Evolutionary conservation across 1,284 basidiomycete genomes (phyloP).

Genomic region (Mycosarcoma maydis): DNA sequence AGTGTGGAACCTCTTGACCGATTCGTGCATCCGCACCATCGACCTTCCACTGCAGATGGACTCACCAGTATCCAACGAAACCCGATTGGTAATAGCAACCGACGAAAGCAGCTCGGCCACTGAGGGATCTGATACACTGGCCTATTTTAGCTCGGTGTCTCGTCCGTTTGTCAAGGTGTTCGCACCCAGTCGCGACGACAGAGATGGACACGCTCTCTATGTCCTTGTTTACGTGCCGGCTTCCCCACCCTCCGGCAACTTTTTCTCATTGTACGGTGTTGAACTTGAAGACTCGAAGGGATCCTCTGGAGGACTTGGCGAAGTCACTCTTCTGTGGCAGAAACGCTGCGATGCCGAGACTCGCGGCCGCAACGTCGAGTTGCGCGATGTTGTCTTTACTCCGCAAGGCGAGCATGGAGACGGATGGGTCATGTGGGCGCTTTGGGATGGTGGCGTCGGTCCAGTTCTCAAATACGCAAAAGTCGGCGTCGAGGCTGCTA

Average conservation of each 20-base stretch:
- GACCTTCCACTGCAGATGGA: constrained; percentile 50
- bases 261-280: constrained; percentile 59
- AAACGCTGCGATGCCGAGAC: constrained; percentile 54
- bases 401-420: constrained; percentile 26
- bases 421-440: constrained; percentile 56
- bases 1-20: constrained; percentile 61
- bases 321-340: constrained; percentile 57
- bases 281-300: constrained; percentile 54
- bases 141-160: constrained; percentile 37
- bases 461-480: constrained; percentile 49
- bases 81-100: constrained; percentile 29
- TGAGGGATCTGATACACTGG: constrained; percentile 22
- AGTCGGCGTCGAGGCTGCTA: constrained; percentile 40
- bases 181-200: constrained; percentile 38
- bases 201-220: constrained; percentile 41
- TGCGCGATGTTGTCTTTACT: constrained; percentile 56
- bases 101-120: constrained; percentile 5
- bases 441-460: constrained; percentile 59
- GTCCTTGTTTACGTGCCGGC: constrained; percentile 58
- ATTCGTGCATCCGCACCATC: constrained; percentile 58
- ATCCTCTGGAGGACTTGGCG: constrained; percentile 55
- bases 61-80: constrained; percentile 18
- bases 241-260: constrained; percentile 50
- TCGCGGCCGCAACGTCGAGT: constrained; percentile 52
- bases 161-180: constrained; percentile 49